Evolutionary conservation across 139 green algal species (phyloP).

Genomic region (Chlamydomonas sp.): DNA sequence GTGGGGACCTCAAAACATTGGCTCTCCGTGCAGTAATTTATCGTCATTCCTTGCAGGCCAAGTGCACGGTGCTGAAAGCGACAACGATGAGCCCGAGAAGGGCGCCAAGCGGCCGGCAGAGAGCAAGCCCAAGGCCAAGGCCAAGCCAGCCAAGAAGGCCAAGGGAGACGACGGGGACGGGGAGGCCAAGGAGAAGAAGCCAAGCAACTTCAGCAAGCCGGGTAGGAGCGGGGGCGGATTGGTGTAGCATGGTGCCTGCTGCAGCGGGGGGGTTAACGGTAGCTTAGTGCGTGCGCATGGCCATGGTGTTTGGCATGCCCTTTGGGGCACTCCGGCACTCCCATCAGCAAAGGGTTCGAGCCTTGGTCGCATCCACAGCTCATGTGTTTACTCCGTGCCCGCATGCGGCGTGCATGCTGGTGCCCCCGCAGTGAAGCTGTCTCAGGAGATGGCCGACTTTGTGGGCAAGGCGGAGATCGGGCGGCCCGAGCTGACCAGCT

Average conservation of each 20-base stretch:
- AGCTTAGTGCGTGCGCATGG: too few species aligned
- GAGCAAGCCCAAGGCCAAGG: slow-evolving; percentile 8
- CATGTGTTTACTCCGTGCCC: too few species aligned
- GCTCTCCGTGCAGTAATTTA: too few species aligned
- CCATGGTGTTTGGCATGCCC: too few species aligned
- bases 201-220: slow-evolving; percentile 60
- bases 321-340: too few species aligned
- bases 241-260: not conserved
- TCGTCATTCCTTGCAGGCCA: not conserved
- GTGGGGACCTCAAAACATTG: too few species aligned
- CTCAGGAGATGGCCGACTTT: slow-evolving; percentile 56
- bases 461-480: slow-evolving; percentile 47
- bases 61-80: not conserved
- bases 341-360: too few species aligned
- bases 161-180: slow-evolving; percentile 27
- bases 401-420: too few species aligned
- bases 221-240: not conserved
- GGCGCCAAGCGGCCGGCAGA: slow-evolving; percentile 24
- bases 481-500: slow-evolving; percentile 61
- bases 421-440: slow-evolving; percentile 36
- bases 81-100: slow-evolving; percentile 36
- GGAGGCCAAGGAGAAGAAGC: slow-evolving; percentile 24
- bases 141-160: slow-evolving; percentile 30
- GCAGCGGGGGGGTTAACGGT: too few species aligned
- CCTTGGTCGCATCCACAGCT: too few species aligned